These are phyloP conservation scores for Sherardia arvensis DNA, from an alignment of 257 asterid species.

Conservation along the genomic window DNA sequence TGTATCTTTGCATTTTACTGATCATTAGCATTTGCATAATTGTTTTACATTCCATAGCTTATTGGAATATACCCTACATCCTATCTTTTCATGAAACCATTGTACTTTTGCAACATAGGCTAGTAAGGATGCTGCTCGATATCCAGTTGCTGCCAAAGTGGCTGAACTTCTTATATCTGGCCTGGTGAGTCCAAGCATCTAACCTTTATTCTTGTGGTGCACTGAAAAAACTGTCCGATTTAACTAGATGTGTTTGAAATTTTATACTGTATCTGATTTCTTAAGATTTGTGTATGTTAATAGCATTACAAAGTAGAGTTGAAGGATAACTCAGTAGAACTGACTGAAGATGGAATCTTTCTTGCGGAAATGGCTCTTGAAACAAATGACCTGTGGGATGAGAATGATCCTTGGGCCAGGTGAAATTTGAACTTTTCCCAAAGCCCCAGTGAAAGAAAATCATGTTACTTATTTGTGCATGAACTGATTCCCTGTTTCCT, in stretches of 20 bases:
- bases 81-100: conserved; percentile 8
- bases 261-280: not conserved
- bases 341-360: conserved; percentile 83
- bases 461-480: not conserved
- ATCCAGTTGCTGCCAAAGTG: conserved; percentile 91
- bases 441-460: not conserved
- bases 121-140: conserved; percentile 77
- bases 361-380: conserved; percentile 95
- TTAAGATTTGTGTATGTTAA: conserved; percentile 12
- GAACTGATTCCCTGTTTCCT: not conserved
- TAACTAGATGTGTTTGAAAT: not conserved
- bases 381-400: conserved; percentile 95
- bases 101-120: conserved; percentile 38
- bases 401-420: conserved; percentile 99
- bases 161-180: conserved; percentile 77
- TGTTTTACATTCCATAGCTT: not conserved
- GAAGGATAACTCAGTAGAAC: conserved; percentile 88
- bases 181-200: conserved; percentile 42
- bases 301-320: conserved; percentile 92
- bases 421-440: conserved; percentile 19
- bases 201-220: conserved; percentile 5
- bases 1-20: not conserved
- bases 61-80: not conserved
- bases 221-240: not conserved
- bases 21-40: not conserved